Conservation (phyloP, 306 rosid species). For the Astragalus glycyphyllos region DNA sequence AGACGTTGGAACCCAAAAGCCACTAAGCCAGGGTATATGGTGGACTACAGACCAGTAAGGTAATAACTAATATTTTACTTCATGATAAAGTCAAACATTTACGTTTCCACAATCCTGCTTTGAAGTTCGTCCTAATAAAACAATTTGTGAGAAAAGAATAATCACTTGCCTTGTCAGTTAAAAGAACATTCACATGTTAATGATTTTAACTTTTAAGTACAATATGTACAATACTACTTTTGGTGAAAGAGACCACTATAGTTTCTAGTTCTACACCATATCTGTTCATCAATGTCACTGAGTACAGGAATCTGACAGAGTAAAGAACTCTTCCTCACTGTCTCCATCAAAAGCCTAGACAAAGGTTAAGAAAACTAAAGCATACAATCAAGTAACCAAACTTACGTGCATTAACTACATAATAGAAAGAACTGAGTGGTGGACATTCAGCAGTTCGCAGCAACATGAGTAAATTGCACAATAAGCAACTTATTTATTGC, state of each 20-base stretch:
- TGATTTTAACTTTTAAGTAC: too few species aligned
- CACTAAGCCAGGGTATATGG: not conserved
- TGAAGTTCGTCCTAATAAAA: constrained; percentile 6
- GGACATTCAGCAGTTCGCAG: constrained; percentile 4
- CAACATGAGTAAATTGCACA: constrained; percentile 13
- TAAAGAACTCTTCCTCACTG: not conserved
- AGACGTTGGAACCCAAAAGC: not conserved
- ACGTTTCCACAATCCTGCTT: constrained; percentile 15
- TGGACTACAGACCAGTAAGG: not conserved
- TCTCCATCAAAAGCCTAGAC: constrained; percentile 26
- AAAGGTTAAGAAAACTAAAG: not conserved
- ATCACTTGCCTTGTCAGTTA: constrained; percentile 24
- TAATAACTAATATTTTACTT: constrained; percentile 1
- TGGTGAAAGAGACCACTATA: constrained; percentile 17
- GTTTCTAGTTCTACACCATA: constrained; percentile 32
- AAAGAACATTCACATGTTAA: constrained; percentile 8
- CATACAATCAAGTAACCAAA: constrained; percentile 11
- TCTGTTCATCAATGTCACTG: constrained; percentile 25
- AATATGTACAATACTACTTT: not conserved
- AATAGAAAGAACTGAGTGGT: constrained; percentile 8
- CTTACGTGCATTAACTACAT: constrained; percentile 2
- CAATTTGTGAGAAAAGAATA: constrained; percentile 27
- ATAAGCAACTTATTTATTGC: constrained; percentile 10
- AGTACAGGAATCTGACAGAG: not conserved
- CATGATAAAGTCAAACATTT: constrained; percentile 22